phyloP scores from a whole-genome alignment of 1,284 basidiomycete species.

The Microbotryomycetes sp. region DNA sequence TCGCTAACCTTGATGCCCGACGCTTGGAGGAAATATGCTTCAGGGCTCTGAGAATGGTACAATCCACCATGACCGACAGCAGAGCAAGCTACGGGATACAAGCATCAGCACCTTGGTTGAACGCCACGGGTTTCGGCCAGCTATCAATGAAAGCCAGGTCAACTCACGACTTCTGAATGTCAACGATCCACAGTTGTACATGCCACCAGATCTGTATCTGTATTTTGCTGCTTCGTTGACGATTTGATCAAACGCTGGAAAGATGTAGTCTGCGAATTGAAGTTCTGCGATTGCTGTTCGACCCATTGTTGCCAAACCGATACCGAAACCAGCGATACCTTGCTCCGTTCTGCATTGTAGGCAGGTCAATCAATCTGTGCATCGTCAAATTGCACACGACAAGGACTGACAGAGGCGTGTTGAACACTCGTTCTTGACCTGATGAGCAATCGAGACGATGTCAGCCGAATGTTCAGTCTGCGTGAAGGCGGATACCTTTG shows the following conservation, averaged over 20 bases:
- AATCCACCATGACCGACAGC: conserved; percentile 87
- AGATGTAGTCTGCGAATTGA: conserved; percentile 48
- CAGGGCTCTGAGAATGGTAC: conserved; percentile 90
- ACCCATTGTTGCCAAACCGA: conserved; percentile 85
- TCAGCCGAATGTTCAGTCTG: conserved; percentile 3
- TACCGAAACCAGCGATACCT: conserved; percentile 90
- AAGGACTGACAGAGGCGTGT: conserved; percentile 60
- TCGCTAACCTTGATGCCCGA: conserved; percentile 70
- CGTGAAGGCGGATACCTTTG: too few species aligned
- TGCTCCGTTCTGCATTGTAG: conserved; percentile 61
- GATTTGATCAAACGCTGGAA: conserved; percentile 82
- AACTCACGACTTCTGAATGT: conserved; percentile 66
- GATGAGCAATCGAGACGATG: not conserved
- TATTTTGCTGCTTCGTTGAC: conserved; percentile 95
- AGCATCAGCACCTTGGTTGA: not conserved
- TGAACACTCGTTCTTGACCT: conserved; percentile 90
- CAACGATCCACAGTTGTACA: conserved; percentile 72
- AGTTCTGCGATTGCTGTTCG: conserved; percentile 93
- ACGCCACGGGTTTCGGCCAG: conserved; percentile 4
- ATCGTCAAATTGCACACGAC: not conserved
- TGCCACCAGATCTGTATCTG: conserved; percentile 79
- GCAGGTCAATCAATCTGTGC: not conserved
- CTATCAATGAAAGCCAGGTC: conserved; percentile 33
- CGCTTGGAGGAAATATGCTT: conserved; percentile 88
- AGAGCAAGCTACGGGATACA: conserved; percentile 54